Base-by-base conservation (phyloP, 176 grass and related monocot genomes). In the Oryza nivara region DNA sequence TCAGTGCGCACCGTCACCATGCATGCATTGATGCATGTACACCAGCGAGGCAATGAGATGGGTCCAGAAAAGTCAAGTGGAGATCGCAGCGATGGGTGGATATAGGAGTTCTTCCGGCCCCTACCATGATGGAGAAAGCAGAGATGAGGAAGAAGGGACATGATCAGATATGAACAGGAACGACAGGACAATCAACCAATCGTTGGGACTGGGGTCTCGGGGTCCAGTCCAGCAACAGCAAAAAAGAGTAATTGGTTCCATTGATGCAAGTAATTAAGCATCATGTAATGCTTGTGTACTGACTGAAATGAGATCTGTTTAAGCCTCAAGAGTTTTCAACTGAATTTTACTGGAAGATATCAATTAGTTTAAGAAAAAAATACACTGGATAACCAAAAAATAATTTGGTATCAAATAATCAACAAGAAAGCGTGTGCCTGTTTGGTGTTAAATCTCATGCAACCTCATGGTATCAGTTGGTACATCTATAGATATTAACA, bases 101-200 rank as follows among this genome's bases (percentile, higher is more conserved):
- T 22, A 1, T 3, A n/a, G 58, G 72, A 9, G 82, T 65, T 25
- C 32, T 25, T 19, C 83, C 79, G 60, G 88, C 67, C 88, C 83
- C 88, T 83, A 51, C 83, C 47, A 16, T 28, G 79, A 67, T 30
- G 66, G 45, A 14, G 63, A 11, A 36, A 45, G 78, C 38, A 76
- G 35, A 25, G 61, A 5, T 9, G 7, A 17, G 17, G 78, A 5
- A 17, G 43, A 67, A 35, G 68, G 35, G 84, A 83, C 72, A 71
- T 5, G 72, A 61, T 70, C 71, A 74, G 32, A 67, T 1, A 0
- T 22, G 49, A 58, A 35, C 73, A 58, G 72, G 7, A 56, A 41
- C 52, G 77, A 74, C 74, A 19, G 15, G 51, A 60, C 46, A 1
- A 45, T 3, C 43, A 40, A 28, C 68, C 47, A 3, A 64, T 54